Evolutionary conservation across 2,329 filamentous ascomycete genomes (phyloP).

Genomic region (Cladophialophora bantiana): DNA sequence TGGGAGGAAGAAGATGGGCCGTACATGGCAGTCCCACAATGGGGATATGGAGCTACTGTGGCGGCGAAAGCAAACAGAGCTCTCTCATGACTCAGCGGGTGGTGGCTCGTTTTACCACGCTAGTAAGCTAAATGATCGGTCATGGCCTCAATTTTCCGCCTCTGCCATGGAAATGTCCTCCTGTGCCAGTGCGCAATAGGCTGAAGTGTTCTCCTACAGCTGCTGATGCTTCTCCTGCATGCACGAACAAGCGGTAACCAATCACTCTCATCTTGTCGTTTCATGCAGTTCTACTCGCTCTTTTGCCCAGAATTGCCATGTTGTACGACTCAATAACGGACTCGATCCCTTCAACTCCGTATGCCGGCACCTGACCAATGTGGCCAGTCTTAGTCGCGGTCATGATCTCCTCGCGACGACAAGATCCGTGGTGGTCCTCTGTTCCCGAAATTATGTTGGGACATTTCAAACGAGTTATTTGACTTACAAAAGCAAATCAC

Average conservation of each 20-base stretch:
- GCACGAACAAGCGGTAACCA: background rate
- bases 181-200: background rate
- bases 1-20: background rate
- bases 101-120: background rate
- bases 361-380: no score
- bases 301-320: background rate
- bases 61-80: background rate
- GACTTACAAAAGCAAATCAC: no score
- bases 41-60: background rate
- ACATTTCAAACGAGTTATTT: no score
- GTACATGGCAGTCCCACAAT: background rate
- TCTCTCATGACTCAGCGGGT: background rate
- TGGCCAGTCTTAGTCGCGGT: no score
- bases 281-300: background rate
- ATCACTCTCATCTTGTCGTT: background rate
- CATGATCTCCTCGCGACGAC: no score
- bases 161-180: conserved; percentile 1
- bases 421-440: no score
- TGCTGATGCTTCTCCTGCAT: background rate
- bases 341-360: no score
- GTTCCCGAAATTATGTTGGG: no score
- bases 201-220: background rate
- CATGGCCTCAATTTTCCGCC: background rate
- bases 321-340: no score
- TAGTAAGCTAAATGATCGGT: background rate